phyloP scores from a whole-genome alignment of 139 green algal genomes.

The Astrephomene gubernaculifera region DNA sequence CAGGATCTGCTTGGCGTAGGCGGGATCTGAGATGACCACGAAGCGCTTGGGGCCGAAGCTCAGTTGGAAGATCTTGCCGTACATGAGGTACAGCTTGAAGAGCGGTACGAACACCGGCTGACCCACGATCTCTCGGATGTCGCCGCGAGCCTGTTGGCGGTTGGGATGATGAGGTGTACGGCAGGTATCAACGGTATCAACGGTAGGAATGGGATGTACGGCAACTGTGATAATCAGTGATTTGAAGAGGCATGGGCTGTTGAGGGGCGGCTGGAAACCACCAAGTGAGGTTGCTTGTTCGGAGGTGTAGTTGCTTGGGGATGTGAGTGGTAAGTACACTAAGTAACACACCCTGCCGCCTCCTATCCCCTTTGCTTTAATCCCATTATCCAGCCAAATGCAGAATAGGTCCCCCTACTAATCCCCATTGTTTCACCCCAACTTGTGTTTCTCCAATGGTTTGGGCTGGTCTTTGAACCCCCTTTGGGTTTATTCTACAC shows the following conservation, averaged over 20 bases:
- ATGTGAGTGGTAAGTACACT: background rate
- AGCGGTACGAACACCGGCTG: slow-evolving; percentile 97
- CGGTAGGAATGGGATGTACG: background rate
- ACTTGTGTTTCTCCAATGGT: background rate
- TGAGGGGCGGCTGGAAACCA: background rate
- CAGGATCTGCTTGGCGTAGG: slow-evolving; percentile 87
- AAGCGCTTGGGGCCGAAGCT: slow-evolving; percentile 97
- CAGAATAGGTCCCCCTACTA: no score
- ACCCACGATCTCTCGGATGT: slow-evolving; percentile 93
- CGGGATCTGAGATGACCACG: slow-evolving; percentile 92
- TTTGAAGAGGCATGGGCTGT: background rate
- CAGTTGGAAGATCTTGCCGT: slow-evolving; percentile 89
- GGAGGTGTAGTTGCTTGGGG: background rate
- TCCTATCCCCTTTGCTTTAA: background rate
- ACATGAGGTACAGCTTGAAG: slow-evolving; percentile 87
- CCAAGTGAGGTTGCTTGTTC: background rate
- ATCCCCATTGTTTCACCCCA: background rate
- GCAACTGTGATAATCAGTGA: background rate
- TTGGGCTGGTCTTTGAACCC: no score
- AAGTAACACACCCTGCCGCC: background rate
- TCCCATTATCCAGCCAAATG: no score
- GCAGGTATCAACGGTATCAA: no score
- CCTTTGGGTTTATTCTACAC: no score
- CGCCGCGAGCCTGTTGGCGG: slow-evolving; percentile 53
- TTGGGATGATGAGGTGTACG: background rate